phyloP scores from a whole-genome alignment of 2,329 filamentous ascomycete genomes.

The Pseudogymnoascus sp. region DNA sequence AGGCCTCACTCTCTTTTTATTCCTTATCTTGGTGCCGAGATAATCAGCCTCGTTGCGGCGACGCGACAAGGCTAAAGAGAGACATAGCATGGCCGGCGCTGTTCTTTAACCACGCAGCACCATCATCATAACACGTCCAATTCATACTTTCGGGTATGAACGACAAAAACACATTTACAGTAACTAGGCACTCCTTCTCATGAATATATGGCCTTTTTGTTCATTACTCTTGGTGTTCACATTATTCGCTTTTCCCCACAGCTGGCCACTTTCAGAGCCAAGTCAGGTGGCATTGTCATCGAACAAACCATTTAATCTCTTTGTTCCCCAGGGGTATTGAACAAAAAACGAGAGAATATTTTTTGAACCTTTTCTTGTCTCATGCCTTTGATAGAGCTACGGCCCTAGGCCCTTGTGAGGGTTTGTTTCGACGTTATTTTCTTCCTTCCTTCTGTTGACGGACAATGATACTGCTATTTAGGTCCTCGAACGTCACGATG shows the following conservation, averaged over 20 bases:
- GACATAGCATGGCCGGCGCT: not conserved
- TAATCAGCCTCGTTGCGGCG: not conserved
- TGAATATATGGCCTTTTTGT: not conserved
- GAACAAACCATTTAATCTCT: not conserved
- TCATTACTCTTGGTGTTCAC: not conserved
- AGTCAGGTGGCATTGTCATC: not conserved
- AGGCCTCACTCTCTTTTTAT: not conserved
- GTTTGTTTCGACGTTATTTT: not conserved
- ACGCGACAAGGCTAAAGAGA: not conserved
- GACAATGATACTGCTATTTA: not conserved
- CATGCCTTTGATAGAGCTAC: not conserved
- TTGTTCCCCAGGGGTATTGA: not conserved
- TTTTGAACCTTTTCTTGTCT: not conserved
- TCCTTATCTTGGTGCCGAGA: constrained; percentile 2
- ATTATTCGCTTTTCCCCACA: not conserved
- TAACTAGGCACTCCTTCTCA: not conserved
- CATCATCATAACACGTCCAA: not conserved
- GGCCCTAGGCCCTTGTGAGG: not conserved
- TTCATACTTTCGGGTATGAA: not conserved
- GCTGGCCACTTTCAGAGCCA: not conserved
- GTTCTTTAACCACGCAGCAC: not conserved
- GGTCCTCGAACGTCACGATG: not conserved
- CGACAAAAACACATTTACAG: too few species aligned
- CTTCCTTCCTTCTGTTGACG: not conserved
- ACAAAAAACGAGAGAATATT: not conserved